These are phyloP conservation scores for Nothophytophthora sp. DNA, from an alignment of 352 stramenopile genomes.

Conservation along the genomic window DNA sequence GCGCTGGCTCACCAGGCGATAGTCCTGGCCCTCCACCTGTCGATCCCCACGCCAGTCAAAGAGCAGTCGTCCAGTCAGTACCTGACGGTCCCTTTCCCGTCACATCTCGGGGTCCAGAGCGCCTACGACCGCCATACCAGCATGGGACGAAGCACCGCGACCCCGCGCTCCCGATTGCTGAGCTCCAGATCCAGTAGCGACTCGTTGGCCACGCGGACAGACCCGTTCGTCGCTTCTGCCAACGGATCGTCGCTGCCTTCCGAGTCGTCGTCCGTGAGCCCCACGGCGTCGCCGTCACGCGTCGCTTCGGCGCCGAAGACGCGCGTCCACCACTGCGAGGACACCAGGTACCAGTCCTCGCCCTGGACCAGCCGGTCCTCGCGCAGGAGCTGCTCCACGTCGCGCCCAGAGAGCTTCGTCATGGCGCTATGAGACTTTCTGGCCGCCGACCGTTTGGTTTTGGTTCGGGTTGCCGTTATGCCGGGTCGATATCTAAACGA, in stretches of 20 bases:
- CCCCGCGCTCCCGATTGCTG: constrained; percentile 41
- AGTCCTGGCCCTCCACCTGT: constrained; percentile 66
- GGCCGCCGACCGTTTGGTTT: too few species aligned
- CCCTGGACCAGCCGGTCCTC: constrained; percentile 48
- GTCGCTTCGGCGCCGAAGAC: constrained; percentile 19
- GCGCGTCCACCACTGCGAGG: constrained; percentile 50
- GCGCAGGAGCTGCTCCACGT: constrained; percentile 27
- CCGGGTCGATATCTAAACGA: too few species aligned
- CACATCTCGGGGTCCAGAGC: constrained; percentile 5
- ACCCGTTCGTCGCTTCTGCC: constrained; percentile 8
- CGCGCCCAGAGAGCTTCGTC: constrained; percentile 12
- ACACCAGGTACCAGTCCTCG: constrained; percentile 68
- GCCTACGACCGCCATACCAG: constrained; percentile 29
- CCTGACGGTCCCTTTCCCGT: too few species aligned
- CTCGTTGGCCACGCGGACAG: constrained; percentile 43
- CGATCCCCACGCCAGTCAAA: constrained; percentile 1
- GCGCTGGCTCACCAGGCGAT: constrained; percentile 62
- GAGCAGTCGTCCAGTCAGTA: background rate
- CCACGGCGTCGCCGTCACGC: constrained; percentile 22
- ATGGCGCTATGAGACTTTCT: too few species aligned
- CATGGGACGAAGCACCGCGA: constrained; percentile 57
- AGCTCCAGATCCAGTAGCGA: constrained; percentile 47
- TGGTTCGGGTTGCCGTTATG: too few species aligned
- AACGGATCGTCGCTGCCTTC: constrained; percentile 22
- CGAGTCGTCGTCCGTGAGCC: constrained; percentile 35